Base-by-base conservation (phyloP, 345 rosid genomes). In the Mallotus nudiflorus region DNA sequence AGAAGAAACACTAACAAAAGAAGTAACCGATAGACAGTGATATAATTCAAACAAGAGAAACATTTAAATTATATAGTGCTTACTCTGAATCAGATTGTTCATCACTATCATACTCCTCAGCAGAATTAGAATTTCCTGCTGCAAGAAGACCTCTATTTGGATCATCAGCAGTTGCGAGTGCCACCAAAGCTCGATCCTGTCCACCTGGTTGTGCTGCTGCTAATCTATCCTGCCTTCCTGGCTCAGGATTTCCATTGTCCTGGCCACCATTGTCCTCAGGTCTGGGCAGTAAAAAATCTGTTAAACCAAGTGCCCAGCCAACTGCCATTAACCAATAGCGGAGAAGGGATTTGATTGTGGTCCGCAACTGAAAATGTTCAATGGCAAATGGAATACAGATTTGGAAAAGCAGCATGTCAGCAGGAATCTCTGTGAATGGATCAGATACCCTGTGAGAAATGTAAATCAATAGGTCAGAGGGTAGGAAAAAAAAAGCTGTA, bases 351-450 rank as follows among this genome's bases (percentile, higher is more conserved):
- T 90, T 95, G 72, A 92, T 82, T 64, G 98, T 89, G 54, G 94
- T 84, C 80, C 98, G 89, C 82, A 92, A 73, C 78, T 86, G 87
- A 75, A 96, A 96, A 83, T 96, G 97, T 78, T 92, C 91, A 70
- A 92, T 79, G 42, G 94, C 96, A 86, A 96, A 96, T n/a, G 97
- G 99, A 66, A 91, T 87, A 85, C 97, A 96, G 69, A 92, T 96
- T 84, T 92, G 98, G 73, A 96, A 92, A 66, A 96, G 89, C 68
- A 96, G 99, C 94, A 92, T 89, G 85, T 89, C 97, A 31, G 94
- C 98, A 0, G 99, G 99, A 73, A 96, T 92, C 82, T 96, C 99
- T 11, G 99, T 96, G 80, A 92, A 89, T 62, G 99, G 99, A 74
- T 96, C 99, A 0, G 99, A 89, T 44, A 96, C 94, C 77, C 97